Conservation (phyloP, 2,329 filamentous ascomycete genomes). For the Didymella sp. region DNA sequence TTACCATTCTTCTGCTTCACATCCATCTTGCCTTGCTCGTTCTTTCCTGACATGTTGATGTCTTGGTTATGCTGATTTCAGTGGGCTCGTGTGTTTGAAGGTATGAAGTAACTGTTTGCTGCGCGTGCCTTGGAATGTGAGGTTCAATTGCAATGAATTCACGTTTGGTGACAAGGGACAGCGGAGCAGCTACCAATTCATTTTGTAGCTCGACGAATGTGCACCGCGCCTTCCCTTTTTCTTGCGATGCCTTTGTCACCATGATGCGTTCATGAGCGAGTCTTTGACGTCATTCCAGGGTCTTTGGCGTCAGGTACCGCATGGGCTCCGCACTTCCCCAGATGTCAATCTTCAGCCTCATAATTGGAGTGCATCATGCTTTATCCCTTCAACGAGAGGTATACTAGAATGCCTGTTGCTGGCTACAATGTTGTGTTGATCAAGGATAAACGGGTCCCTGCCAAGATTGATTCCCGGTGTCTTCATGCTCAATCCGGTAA, state of each 20-base stretch:
- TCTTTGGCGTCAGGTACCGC: constrained; percentile 16
- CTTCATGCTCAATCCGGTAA: too few relatives aligned
- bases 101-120: neutral
- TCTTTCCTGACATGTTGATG: constrained; percentile 21
- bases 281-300: constrained; percentile 16
- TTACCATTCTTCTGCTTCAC: constrained; percentile 40
- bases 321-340: constrained; percentile 1
- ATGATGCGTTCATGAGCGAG: constrained; percentile 20
- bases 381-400: too few relatives aligned
- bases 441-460: too few relatives aligned
- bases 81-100: neutral
- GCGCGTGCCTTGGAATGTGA: neutral
- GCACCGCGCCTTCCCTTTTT: constrained; percentile 10
- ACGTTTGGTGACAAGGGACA: neutral
- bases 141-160: neutral
- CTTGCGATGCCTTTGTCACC: constrained; percentile 13
- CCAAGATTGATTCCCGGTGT: too few relatives aligned
- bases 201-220: constrained; percentile 7
- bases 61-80: constrained; percentile 5
- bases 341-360: constrained; percentile 6
- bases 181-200: neutral
- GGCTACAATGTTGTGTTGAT: too few relatives aligned
- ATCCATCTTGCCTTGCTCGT: constrained; percentile 30
- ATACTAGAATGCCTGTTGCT: too few relatives aligned
- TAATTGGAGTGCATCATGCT: neutral